Base-by-base conservation (phyloP, 768 basidiomycete species). In the Mycena galopus region DNA sequence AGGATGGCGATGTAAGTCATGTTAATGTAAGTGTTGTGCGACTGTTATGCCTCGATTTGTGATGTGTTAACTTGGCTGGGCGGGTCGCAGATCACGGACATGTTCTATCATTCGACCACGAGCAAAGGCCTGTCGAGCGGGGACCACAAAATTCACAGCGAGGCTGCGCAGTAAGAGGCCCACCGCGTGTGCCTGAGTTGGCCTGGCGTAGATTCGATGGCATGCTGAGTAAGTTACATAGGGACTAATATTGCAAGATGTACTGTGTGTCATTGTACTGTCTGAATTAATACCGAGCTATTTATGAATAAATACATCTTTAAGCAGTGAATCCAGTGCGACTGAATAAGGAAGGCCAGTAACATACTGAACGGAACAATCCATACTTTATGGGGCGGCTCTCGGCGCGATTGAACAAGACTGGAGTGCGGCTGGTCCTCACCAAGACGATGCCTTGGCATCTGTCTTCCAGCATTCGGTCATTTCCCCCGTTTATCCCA, bases 1-100 rank as follows among this genome's bases (percentile, higher is more conserved):
- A 37, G 33, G 35, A 35, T 35, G 35, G 35, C 35, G 35, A 35
- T 35, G 12, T 35, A 35, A 35, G 35, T 12, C 67, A 56, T 58
- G 63, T 70, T 25, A 56, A 70, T 70, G 69, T 70, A 51, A 14
- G 62, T 39, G 23, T 23, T 59, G 35, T 55, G 53, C 27, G 14
- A 16, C 53, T 63, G 39, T 42, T 42, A n/a, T 69, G 51, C 29
- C 14, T 42, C 53, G n/a, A 23, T 35, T 56, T 23, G 6, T 19
- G 44, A 35, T 53, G 47, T 12, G 25, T 16, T 50, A 60, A 60
- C 58, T 35, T 50, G 53, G 53, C 64, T 65, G 37, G n/a, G 35
- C 27, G 56, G 44, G n/a, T 53, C 25, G 27, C 51, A 69, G 67
- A 53, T 69, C 58, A 33, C 33, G n/a, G 33, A 50, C 35, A 68